phyloP scores from a whole-genome alignment of 352 stramenopile species.

The Globisporangium spiculum region DNA sequence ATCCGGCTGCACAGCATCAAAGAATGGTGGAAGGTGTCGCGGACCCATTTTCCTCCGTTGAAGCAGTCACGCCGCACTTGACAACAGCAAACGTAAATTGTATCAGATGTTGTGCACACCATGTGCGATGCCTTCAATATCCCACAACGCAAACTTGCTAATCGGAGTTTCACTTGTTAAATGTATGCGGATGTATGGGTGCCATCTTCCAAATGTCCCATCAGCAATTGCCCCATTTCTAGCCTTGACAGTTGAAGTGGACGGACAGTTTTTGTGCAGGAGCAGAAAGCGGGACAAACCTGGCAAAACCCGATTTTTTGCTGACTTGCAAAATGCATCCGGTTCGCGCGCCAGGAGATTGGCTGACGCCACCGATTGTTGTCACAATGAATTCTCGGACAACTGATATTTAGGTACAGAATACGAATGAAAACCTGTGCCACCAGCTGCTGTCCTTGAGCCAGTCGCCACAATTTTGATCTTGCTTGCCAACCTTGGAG shows the following conservation, averaged over 20 bases:
- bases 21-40: no score
- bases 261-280: not conserved
- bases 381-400: no score
- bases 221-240: no score
- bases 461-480: constrained; percentile 1
- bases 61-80: not conserved
- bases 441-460: not conserved
- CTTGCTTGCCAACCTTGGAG: not conserved
- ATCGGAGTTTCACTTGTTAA: no score
- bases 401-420: no score
- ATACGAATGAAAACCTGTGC: not conserved
- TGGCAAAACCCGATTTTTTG: not conserved
- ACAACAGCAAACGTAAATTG: not conserved
- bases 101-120: not conserved
- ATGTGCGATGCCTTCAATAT: not conserved
- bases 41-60: not conserved
- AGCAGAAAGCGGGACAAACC: not conserved
- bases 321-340: not conserved
- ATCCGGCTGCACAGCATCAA: not conserved
- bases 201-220: no score
- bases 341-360: not conserved
- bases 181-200: no score
- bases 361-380: not conserved
- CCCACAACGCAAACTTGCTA: no score
- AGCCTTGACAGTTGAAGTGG: no score